Evolutionary conservation across 768 basidiomycete genomes (phyloP).

Genomic region (Infundibulicybe gibba): DNA sequence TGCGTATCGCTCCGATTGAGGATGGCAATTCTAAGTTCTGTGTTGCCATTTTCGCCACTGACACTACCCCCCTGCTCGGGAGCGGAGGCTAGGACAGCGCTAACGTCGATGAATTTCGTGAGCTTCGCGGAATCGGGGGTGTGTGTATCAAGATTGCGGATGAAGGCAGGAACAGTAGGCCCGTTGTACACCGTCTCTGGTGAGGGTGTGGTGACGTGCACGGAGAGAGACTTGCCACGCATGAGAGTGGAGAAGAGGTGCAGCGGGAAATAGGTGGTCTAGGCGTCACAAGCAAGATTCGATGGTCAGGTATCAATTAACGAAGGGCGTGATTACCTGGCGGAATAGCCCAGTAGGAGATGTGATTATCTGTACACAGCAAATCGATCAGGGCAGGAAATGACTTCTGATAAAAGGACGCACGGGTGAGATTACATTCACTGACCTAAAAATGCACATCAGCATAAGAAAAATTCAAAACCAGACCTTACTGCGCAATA

Average conservation of each 20-base stretch:
- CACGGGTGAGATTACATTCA: slow-evolving; percentile 47
- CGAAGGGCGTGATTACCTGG: slow-evolving; percentile 15
- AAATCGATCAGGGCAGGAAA: not conserved
- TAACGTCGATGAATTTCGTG: slow-evolving; percentile 46
- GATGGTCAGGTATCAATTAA: slow-evolving; percentile 1
- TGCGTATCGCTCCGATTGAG: slow-evolving; percentile 44
- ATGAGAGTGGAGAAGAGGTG: slow-evolving; percentile 54
- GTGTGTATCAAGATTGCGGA: slow-evolving; percentile 34
- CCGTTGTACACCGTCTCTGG: slow-evolving; percentile 27
- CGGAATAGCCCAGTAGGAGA: slow-evolving; percentile 37
- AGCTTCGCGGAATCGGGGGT: slow-evolving; percentile 27
- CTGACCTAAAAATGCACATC: slow-evolving; percentile 18
- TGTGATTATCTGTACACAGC: slow-evolving; percentile 33
- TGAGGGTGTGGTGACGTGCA: slow-evolving; percentile 30
- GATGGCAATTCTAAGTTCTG: slow-evolving; percentile 46
- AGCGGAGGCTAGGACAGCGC: slow-evolving; percentile 34
- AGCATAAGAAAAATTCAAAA: not conserved
- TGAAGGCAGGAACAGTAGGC: slow-evolving; percentile 49
- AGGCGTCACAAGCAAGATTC: not conserved
- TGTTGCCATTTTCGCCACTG: slow-evolving; percentile 5
- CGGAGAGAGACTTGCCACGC: slow-evolving; percentile 40
- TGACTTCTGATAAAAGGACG: slow-evolving; percentile 4
- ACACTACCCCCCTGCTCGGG: not conserved
- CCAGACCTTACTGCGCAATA: slow-evolving; percentile 46
- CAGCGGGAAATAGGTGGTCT: slow-evolving; percentile 51